phyloP scores from a whole-genome alignment of 495 filamentous ascomycete genomes.

The Beverwykella pulmonaria region DNA sequence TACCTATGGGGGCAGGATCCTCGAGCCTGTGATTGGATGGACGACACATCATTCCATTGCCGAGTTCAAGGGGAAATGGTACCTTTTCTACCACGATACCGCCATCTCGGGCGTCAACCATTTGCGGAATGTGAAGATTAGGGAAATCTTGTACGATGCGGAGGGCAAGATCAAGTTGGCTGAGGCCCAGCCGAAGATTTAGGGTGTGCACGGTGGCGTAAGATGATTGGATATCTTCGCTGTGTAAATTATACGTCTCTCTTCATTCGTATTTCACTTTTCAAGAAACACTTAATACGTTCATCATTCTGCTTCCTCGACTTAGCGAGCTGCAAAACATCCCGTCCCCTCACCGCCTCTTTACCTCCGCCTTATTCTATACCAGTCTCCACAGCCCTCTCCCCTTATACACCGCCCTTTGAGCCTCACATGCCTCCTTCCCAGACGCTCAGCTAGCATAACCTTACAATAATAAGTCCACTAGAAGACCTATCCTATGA shows the following conservation, averaged over 20 bases:
- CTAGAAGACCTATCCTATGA: too few relatives aligned
- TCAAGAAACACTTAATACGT: too few relatives aligned
- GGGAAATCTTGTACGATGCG: slow-evolving; percentile 70
- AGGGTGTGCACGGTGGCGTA: neutral
- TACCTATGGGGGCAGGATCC: slow-evolving; percentile 66
- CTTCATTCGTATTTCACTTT: neutral
- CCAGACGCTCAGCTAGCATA: too few relatives aligned
- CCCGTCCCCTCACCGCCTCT: too few relatives aligned
- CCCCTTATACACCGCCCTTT: too few relatives aligned
- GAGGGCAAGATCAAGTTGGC: slow-evolving; percentile 58
- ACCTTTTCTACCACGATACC: slow-evolving; percentile 73
- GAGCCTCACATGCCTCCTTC: too few relatives aligned
- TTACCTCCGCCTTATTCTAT: too few relatives aligned
- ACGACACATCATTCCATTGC: slow-evolving; percentile 80
- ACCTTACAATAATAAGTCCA: too few relatives aligned
- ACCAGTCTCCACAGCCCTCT: too few relatives aligned
- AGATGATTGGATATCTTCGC: neutral
- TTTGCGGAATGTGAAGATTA: slow-evolving; percentile 68
- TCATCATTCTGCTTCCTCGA: too few relatives aligned
- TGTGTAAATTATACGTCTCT: neutral
- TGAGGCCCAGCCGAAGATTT: slow-evolving; percentile 37
- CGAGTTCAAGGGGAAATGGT: slow-evolving; percentile 70
- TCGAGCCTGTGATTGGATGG: slow-evolving; percentile 77
- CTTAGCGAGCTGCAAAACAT: too few relatives aligned
- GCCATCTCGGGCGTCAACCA: slow-evolving; percentile 67